Evolutionary conservation across 106 monocot species (phyloP).

Genomic region (Chionographis japonica): DNA sequence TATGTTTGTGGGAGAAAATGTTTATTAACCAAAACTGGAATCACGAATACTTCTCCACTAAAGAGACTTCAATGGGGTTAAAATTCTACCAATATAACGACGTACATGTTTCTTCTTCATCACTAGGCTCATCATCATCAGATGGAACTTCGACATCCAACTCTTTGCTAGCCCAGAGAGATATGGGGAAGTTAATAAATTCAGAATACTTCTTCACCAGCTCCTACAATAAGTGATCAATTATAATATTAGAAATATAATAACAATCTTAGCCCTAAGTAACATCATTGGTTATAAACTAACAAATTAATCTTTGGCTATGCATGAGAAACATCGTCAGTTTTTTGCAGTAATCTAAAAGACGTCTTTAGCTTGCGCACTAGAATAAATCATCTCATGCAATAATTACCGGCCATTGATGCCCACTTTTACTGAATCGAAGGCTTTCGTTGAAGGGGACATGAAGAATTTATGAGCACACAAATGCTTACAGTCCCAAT

Average conservation of each 20-base stretch:
- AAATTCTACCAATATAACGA: background rate
- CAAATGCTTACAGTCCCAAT: too few relatives aligned
- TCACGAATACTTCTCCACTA: background rate
- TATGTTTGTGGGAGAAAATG: background rate
- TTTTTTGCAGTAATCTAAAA: too few relatives aligned
- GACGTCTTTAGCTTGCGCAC: too few relatives aligned
- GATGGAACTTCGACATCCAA: constrained; percentile 89
- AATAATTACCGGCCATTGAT: too few relatives aligned
- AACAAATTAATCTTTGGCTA: too few relatives aligned
- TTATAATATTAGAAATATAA: background rate
- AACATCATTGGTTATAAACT: too few relatives aligned
- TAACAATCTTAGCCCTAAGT: too few relatives aligned
- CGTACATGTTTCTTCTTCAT: constrained; percentile 75
- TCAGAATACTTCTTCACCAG: constrained; percentile 97
- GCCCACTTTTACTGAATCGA: too few relatives aligned
- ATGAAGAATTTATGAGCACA: too few relatives aligned
- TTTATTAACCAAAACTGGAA: background rate
- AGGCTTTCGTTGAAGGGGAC: too few relatives aligned
- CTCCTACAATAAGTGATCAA: constrained; percentile 45
- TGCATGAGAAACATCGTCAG: too few relatives aligned
- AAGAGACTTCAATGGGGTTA: background rate
- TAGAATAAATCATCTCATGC: too few relatives aligned
- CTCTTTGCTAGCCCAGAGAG: constrained; percentile 96
- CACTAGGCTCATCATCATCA: constrained; percentile 80
- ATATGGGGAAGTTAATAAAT: constrained; percentile 98